Percentiles rank a stretch among this genome's conserved stretches.
phyloP scores from a whole-genome alignment of 805 yeast species.

The Teunomyces aglyptinius region DNA sequence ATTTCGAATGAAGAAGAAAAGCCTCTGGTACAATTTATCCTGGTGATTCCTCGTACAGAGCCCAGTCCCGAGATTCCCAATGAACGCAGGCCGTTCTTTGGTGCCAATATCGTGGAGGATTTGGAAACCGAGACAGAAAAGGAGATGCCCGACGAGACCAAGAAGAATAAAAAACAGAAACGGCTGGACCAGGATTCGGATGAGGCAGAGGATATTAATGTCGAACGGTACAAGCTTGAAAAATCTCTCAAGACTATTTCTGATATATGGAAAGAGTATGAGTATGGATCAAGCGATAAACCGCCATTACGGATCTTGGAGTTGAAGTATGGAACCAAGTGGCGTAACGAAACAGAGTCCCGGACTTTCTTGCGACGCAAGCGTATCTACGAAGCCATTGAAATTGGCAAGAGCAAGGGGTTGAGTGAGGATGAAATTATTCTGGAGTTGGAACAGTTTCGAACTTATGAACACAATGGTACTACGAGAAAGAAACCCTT shows the following conservation, averaged over 20 bases:
- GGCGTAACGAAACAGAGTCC: constrained; percentile 57
- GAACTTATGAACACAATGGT: constrained; percentile 43
- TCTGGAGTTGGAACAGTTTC: constrained; percentile 44
- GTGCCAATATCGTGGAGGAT: neutral
- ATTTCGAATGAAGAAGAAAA: constrained; percentile 4
- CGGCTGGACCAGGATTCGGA: neutral
- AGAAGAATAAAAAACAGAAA: neutral
- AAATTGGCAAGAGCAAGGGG: constrained; percentile 46
- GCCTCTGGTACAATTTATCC: constrained; percentile 1
- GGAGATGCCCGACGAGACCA: neutral
- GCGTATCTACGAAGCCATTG: constrained; percentile 55
- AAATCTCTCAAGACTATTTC: constrained; percentile 13
- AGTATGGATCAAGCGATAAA: constrained; percentile 49
- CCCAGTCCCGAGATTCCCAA: neutral
- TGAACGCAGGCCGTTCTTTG: constrained; percentile 4
- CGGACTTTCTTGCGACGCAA: constrained; percentile 54
- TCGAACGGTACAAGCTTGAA: constrained; percentile 11
- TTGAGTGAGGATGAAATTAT: constrained; percentile 42
- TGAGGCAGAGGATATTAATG: neutral
- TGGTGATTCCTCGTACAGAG: constrained; percentile 1
- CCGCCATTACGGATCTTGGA: constrained; percentile 53
- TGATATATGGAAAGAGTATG: constrained; percentile 59
- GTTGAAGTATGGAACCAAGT: constrained; percentile 47
- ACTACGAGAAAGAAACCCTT: constrained; percentile 29
- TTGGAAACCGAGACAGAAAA: constrained; percentile 1